A percentile compares a stretch with the other conserved stretches of the same genome.
phyloP scores from a whole-genome alignment of 2,329 filamentous ascomycete species.

The Leptographium wingfieldii region DNA sequence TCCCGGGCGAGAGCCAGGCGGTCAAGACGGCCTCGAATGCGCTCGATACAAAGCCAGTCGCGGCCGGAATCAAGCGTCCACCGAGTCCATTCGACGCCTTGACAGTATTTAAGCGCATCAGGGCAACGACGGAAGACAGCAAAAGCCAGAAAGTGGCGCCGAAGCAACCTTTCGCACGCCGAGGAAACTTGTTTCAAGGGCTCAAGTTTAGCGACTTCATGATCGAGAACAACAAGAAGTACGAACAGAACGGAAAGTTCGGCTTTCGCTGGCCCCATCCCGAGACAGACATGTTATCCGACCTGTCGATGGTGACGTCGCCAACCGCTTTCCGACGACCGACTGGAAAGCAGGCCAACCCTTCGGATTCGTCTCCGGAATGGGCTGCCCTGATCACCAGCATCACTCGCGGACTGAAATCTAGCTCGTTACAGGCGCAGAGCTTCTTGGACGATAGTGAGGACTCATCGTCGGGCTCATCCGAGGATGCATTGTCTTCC shows the following conservation, averaged over 20 bases:
- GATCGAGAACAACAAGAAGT: slow-evolving; percentile 44
- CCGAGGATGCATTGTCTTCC: slow-evolving; percentile 6
- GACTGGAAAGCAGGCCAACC: slow-evolving; percentile 4
- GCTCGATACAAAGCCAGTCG: neutral
- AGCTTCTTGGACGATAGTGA: slow-evolving; percentile 12
- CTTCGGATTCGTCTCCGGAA: slow-evolving; percentile 11
- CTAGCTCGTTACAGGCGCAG: slow-evolving; percentile 18
- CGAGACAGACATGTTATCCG: slow-evolving; percentile 10
- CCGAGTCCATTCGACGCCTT: slow-evolving; percentile 45
- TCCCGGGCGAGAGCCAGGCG: slow-evolving; percentile 24
- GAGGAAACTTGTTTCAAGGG: slow-evolving; percentile 39
- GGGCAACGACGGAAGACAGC: slow-evolving; percentile 19
- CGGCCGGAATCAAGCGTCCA: slow-evolving; percentile 31
- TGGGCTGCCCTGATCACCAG: slow-evolving; percentile 22
- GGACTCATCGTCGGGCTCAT: slow-evolving; percentile 6
- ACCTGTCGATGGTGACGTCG: slow-evolving; percentile 9
- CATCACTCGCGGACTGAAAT: slow-evolving; percentile 22
- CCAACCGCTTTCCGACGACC: slow-evolving; percentile 12
- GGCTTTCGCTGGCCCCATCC: slow-evolving; percentile 27
- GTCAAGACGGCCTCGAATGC: neutral
- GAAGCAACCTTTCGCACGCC: slow-evolving; percentile 15
- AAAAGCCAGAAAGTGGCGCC: neutral
- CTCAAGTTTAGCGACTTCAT: slow-evolving; percentile 41
- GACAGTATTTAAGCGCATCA: slow-evolving; percentile 45
- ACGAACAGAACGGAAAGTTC: slow-evolving; percentile 42